Percentiles rank a stretch among this genome's conserved stretches.
These are phyloP conservation scores for Penicillium sp. DNA, from an alignment of 2,329 filamentous ascomycete species.

Conservation along the genomic window DNA sequence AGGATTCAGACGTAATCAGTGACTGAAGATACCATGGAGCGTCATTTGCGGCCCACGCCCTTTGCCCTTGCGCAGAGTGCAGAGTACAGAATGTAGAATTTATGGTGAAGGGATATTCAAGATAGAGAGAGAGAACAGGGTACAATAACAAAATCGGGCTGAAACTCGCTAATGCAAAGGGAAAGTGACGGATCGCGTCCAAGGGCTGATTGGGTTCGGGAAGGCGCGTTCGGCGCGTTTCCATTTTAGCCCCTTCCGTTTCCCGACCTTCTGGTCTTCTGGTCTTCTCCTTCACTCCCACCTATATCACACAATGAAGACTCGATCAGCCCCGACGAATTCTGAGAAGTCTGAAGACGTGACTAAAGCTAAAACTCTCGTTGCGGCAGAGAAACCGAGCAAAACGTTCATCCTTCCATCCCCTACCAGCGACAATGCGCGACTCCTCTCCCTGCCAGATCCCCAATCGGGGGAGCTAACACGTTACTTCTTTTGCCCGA, in stretches of 20 bases:
- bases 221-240: slow-evolving; percentile 23
- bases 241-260: slow-evolving; percentile 9
- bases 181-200: slow-evolving; percentile 21
- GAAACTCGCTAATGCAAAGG: slow-evolving; percentile 10
- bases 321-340: slow-evolving; percentile 24
- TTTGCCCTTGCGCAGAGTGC: slow-evolving; percentile 2
- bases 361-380: slow-evolving; percentile 17
- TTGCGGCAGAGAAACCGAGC: slow-evolving; percentile 29
- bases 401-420: slow-evolving; percentile 59
- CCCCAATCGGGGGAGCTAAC: slow-evolving; percentile 49
- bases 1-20: slow-evolving; percentile 7
- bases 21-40: slow-evolving; percentile 9
- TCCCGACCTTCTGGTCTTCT: slow-evolving; percentile 5
- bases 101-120: background rate
- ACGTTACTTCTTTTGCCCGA: slow-evolving; percentile 59
- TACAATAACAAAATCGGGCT: slow-evolving; percentile 1
- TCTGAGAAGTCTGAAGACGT: slow-evolving; percentile 16
- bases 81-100: background rate
- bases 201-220: slow-evolving; percentile 21
- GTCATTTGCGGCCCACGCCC: slow-evolving; percentile 17
- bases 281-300: slow-evolving; percentile 3
- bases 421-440: slow-evolving; percentile 49
- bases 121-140: background rate
- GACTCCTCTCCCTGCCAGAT: slow-evolving; percentile 55
- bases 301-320: slow-evolving; percentile 22